Percentiles rank a stretch among this genome's conserved stretches.
Conservation (phyloP, 2,329 filamentous ascomycete genomes). For the Verticillium tricorpus region DNA sequence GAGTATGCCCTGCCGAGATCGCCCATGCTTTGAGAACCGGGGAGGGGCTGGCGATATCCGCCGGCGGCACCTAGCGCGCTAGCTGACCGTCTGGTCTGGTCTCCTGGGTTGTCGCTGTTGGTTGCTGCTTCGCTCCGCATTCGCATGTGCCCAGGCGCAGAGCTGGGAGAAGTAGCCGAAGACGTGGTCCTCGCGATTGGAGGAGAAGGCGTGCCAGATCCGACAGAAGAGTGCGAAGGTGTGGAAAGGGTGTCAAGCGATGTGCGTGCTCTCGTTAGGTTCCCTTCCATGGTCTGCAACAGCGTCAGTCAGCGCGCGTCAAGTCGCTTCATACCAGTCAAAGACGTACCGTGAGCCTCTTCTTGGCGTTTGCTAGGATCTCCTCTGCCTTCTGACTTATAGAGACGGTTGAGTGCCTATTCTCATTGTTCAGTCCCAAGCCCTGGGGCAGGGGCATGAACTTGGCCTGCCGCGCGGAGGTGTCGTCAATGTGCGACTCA, state of each 20-base stretch:
- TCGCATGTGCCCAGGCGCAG: conserved; percentile 47
- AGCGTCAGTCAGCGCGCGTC: conserved; percentile 9
- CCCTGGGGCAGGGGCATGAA: conserved; percentile 19
- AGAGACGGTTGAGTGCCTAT: conserved; percentile 66
- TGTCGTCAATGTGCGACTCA: conserved; percentile 48
- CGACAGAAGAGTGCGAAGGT: conserved; percentile 25
- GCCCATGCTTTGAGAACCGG: conserved; percentile 39
- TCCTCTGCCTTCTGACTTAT: conserved; percentile 81
- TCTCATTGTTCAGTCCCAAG: conserved; percentile 23
- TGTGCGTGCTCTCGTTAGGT: conserved; percentile 72
- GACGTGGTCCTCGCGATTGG: conserved; percentile 33
- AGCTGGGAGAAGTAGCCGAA: conserved; percentile 16
- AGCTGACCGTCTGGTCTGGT: conserved; percentile 51
- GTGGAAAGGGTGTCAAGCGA: conserved; percentile 49
- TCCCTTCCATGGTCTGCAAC: conserved; percentile 83
- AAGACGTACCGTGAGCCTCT: conserved; percentile 70
- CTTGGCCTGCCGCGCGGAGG: conserved; percentile 25
- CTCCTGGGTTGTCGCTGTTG: conserved; percentile 6
- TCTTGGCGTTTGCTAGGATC: conserved; percentile 90
- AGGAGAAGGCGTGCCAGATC: conserved; percentile 49
- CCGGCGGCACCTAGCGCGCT: conserved; percentile 59
- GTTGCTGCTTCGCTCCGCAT: conserved; percentile 53
- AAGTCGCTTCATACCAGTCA: neutral
- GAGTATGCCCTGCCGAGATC: conserved; percentile 26
- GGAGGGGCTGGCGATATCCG: conserved; percentile 48